A percentile compares a stretch with the other conserved stretches of the same genome.
Conservation (phyloP, 352 stramenopile species). For the Phytophthora hybrid region DNA sequence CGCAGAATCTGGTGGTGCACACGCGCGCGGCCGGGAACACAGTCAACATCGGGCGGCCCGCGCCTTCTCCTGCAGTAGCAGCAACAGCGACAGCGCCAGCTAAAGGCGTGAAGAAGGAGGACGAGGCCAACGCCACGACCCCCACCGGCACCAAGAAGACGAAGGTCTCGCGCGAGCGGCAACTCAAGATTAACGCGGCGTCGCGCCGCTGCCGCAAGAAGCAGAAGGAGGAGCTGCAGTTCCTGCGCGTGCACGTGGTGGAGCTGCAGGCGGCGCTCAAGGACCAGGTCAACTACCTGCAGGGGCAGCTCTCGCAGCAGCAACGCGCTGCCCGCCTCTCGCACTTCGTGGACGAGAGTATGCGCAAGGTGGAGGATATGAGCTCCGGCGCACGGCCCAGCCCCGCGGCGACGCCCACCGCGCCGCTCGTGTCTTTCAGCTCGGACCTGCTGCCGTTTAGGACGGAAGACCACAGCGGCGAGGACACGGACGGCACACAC, state of each 20-base stretch:
- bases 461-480: constrained; percentile 50
- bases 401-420: constrained; percentile 32
- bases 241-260: constrained; percentile 82
- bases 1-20: constrained; percentile 37
- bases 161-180: constrained; percentile 85
- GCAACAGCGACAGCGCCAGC: neutral
- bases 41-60: constrained; percentile 37
- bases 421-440: constrained; percentile 37
- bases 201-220: constrained; percentile 86
- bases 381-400: constrained; percentile 60
- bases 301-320: constrained; percentile 48
- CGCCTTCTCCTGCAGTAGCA: too few species aligned
- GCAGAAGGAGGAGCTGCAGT: constrained; percentile 90
- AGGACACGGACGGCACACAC: constrained; percentile 54
- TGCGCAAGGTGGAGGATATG: constrained; percentile 83
- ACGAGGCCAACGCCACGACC: constrained; percentile 28
- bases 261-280: constrained; percentile 78
- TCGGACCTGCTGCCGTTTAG: constrained; percentile 44
- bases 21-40: constrained; percentile 37
- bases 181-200: constrained; percentile 90
- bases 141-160: constrained; percentile 62
- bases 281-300: constrained; percentile 69
- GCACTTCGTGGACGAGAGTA: constrained; percentile 74
- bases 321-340: constrained; percentile 54
- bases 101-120: constrained; percentile 37